Evolutionary conservation across 208 protist species (phyloP).

Genomic region (Perkinsela sp.): DNA sequence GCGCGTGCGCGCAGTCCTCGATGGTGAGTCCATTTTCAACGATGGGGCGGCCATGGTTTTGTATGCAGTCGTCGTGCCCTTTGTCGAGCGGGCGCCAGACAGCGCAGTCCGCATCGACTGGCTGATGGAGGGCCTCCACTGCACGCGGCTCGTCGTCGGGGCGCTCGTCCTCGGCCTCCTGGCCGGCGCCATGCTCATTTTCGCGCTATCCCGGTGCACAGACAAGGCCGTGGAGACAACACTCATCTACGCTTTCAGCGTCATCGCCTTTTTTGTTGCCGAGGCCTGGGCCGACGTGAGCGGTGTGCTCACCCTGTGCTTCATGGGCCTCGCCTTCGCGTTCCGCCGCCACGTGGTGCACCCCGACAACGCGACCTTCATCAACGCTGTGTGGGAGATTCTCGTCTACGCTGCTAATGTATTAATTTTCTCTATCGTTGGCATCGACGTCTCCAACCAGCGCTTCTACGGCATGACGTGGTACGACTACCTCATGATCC

Average conservation of each 20-base stretch:
- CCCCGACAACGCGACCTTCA: slow-evolving; percentile 28
- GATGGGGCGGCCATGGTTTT: slow-evolving; percentile 61
- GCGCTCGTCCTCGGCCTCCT: slow-evolving; percentile 23
- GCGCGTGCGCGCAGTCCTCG: slow-evolving; percentile 36
- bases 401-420: slow-evolving; percentile 52
- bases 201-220: slow-evolving; percentile 13
- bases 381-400: slow-evolving; percentile 49
- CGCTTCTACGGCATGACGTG: slow-evolving; percentile 16
- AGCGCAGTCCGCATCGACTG: slow-evolving; percentile 8
- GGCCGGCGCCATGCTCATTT: slow-evolving; percentile 15
- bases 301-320: slow-evolving; percentile 45
- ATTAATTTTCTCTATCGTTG: slow-evolving; percentile 48
- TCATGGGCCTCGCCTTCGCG: slow-evolving; percentile 36
- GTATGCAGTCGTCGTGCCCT: slow-evolving; percentile 33
- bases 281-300: slow-evolving; percentile 24
- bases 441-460: slow-evolving; percentile 39
- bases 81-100: slow-evolving; percentile 12
- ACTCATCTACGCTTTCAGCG: slow-evolving; percentile 40
- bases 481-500: slow-evolving; percentile 19
- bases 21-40: slow-evolving; percentile 59
- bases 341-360: slow-evolving; percentile 12
- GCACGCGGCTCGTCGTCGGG: slow-evolving; percentile 14
- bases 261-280: slow-evolving; percentile 48
- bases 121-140: slow-evolving; percentile 8
- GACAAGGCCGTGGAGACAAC: slow-evolving; percentile 4